Evolutionary conservation across 176 grass and related monocot genomes (phyloP), one percentile per base, ranked within the genome.

Genomic region (Oryza glaberrima): DNA sequence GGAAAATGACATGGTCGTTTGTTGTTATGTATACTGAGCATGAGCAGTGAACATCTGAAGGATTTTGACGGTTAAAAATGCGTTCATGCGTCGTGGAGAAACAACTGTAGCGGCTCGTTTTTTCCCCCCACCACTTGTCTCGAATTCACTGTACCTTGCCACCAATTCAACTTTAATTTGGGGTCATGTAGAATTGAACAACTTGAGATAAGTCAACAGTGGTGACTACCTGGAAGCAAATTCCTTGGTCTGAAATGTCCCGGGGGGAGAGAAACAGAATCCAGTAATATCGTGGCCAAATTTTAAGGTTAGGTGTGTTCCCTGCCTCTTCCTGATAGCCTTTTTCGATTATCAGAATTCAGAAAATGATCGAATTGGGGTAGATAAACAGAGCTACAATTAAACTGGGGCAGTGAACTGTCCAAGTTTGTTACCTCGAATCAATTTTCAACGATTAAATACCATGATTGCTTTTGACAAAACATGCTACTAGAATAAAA

Each of bases 261-360:
- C 9, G 43, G 43, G 43, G 43, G 7, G 19, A 17, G 13, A 36
- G 23, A 36, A 61, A 32, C 8, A 51, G 70, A 68, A 54, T 22
- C 73, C 61, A 58, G 14, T 28, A 54, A 54, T 76, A 26, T 67
- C 54, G 15, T 11, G 67, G 22, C 72, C 75, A 76, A 69, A 82
- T 82, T 69, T 25, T 72, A 58, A 70, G 63, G 88, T 86, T 83
- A 79, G 88, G 84, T 75, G 40, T 83, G 79, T 25, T 68, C 80
- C 73, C 79, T 74, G 36, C 80, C 68, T 78, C 25, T 64, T 78
- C 69, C 36, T 48, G 14, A 58, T 10, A 82, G 49, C 35, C 14
- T 48, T 81, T 80, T 23, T 48, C 73, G 67, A 79, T 78, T 67
- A 12, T 48, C n/a, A 70, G 2, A 17, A 20, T 9, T 48, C n/a